These are phyloP conservation scores for Nematocida ausubeli DNA, from an alignment of 371 early-diverging fungal species.

Conservation along the genomic window DNA sequence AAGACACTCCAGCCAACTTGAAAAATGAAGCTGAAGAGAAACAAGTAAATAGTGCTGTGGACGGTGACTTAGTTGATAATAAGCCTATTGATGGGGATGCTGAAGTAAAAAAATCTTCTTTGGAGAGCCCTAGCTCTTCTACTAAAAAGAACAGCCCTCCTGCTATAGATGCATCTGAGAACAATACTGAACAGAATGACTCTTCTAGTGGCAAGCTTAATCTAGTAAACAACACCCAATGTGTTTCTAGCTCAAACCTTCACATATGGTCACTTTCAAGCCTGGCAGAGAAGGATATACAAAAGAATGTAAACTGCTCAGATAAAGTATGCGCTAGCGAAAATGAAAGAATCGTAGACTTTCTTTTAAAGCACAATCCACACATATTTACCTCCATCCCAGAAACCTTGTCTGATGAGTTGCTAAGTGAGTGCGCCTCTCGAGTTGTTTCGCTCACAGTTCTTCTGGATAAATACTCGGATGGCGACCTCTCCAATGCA, in stretches of 20 bases:
- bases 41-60: no score
- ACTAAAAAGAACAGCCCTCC: neutral
- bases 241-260: neutral
- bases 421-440: neutral
- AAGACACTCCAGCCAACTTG: no score
- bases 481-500: neutral
- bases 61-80: no score
- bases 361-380: slow-evolving; percentile 11
- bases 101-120: neutral
- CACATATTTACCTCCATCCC: neutral
- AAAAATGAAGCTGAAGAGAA: no score
- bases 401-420: neutral
- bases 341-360: neutral
- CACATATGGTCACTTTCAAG: neutral
- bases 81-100: neutral
- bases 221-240: neutral
- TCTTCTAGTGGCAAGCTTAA: neutral
- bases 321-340: neutral
- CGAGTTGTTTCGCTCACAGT: neutral
- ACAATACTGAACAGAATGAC: neutral
- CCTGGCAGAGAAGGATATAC: neutral
- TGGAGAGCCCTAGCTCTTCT: neutral
- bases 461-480: neutral
- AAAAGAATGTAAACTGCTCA: neutral
- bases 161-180: neutral